Conservation (phyloP, 495 filamentous ascomycete species). For the Talaromyces adpressus region DNA sequence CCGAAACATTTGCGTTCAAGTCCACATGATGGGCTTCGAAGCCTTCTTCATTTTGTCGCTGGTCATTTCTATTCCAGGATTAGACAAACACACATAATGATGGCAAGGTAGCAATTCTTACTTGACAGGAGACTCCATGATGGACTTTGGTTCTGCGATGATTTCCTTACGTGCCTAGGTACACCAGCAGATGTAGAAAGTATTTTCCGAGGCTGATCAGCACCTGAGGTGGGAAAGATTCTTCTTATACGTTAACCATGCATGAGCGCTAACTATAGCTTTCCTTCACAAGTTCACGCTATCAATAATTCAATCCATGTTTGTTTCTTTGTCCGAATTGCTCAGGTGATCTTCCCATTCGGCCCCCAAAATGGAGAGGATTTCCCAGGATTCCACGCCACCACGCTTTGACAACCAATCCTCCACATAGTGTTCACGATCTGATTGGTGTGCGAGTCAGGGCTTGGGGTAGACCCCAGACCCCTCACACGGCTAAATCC, state of each 20-base stretch:
- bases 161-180: not conserved
- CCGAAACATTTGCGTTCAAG: not conserved
- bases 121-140: not conserved
- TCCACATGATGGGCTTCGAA: not conserved
- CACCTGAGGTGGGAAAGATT: not conserved
- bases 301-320: not conserved
- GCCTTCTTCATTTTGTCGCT: not conserved
- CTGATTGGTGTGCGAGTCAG: not conserved
- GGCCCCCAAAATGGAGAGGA: not conserved
- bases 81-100: not conserved
- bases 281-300: not conserved
- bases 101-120: not conserved
- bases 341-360: not conserved
- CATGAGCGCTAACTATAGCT: not conserved
- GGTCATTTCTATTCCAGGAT: not conserved
- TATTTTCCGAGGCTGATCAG: not conserved
- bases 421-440: not conserved
- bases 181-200: not conserved
- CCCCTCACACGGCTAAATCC: not conserved
- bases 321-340: not conserved
- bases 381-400: not conserved
- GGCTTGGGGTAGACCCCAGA: not conserved
- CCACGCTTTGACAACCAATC: not conserved
- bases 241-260: not conserved
- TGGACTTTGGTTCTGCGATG: not conserved